Base-by-base conservation (phyloP, 768 basidiomycete genomes). In the Leccinum truebloodii region DNA sequence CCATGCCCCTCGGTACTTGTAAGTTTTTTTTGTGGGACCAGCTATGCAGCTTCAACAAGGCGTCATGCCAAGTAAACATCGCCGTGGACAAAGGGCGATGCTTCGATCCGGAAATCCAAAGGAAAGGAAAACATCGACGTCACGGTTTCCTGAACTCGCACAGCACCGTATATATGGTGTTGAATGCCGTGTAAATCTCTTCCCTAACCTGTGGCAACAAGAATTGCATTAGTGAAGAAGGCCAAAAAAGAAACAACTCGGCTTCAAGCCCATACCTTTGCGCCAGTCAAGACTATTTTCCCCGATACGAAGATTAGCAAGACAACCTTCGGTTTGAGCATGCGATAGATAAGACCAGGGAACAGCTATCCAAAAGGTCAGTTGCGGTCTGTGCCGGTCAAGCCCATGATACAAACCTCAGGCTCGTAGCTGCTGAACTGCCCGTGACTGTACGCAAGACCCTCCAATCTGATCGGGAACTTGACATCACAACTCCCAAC, bases 311-410 rank as follows among this genome's bases (percentile, higher is more conserved):
- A 99, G 70, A 99, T 98, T 55, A 99, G 83, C 46, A 99, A 80
- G 44, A 99, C 97, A 64, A 99, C 97, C 79, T 99, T 99, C 7
- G 97, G 97, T 76, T 98, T 97, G 78, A 98, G 91, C 97, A 98
- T 98, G 67, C 96, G 92, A 72, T 99, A 98, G 74, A 99, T 98
- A 50, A 99, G 84, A 70, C 97, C 96, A 57, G 97, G 96, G 88
- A 99, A 98, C 58, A 98, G 79, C 96, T 98, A 59, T 18, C 8
- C 18, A 5, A 2, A 28, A 20, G 6, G 32, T 71, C 20, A 65
- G 24, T 10, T 22, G 1, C 14, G 1, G 7, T 46, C n/a, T 14
- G 3, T 4, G 1, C 1, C 1, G 32, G 39, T 56, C 66, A 39
- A 70, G 53, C 6, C 54, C 41, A 39, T 2, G 16, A 41, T 3